phyloP scores from a whole-genome alignment of 768 basidiomycete species.

The Lactifluus hygrophoroides region DNA sequence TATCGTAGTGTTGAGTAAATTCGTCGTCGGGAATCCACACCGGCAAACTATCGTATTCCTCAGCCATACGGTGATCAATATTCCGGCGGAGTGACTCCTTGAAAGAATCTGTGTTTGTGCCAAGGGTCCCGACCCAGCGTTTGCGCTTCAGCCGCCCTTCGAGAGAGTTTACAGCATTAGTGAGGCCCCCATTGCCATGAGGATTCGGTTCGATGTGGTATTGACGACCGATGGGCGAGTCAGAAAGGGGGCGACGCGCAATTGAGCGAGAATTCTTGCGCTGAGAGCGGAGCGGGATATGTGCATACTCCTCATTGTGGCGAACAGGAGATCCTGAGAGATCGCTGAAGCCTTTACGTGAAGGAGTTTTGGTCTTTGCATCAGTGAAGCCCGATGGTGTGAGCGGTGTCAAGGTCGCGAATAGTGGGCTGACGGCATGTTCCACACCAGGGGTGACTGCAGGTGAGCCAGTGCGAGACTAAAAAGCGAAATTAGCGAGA shows the following conservation, averaged over 20 bases:
- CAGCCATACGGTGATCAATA: slow-evolving; percentile 43
- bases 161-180: slow-evolving; percentile 68
- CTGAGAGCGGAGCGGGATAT: slow-evolving; percentile 33
- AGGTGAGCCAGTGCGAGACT: slow-evolving; percentile 36
- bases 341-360: slow-evolving; percentile 20
- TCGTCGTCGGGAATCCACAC: slow-evolving; percentile 81
- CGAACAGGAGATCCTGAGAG: slow-evolving; percentile 8
- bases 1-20: slow-evolving; percentile 73
- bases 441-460: slow-evolving; percentile 37
- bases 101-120: slow-evolving; percentile 59
- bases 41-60: slow-evolving; percentile 37
- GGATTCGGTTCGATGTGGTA: slow-evolving; percentile 53
- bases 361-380: slow-evolving; percentile 10
- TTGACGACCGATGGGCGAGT: slow-evolving; percentile 22
- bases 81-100: slow-evolving; percentile 44
- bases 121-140: slow-evolving; percentile 67
- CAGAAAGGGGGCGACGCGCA: slow-evolving; percentile 39
- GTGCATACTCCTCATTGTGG: slow-evolving; percentile 24
- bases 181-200: slow-evolving; percentile 75
- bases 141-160: slow-evolving; percentile 41
- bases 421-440: slow-evolving; percentile 45
- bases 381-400: slow-evolving; percentile 15
- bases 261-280: slow-evolving; percentile 48
- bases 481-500: background rate
- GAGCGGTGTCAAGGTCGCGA: slow-evolving; percentile 28